Evolutionary conservation across 106 monocot species (phyloP), one percentile per base, ranked within the genome.

Genomic region (Phalaenopsis aphrodite): DNA sequence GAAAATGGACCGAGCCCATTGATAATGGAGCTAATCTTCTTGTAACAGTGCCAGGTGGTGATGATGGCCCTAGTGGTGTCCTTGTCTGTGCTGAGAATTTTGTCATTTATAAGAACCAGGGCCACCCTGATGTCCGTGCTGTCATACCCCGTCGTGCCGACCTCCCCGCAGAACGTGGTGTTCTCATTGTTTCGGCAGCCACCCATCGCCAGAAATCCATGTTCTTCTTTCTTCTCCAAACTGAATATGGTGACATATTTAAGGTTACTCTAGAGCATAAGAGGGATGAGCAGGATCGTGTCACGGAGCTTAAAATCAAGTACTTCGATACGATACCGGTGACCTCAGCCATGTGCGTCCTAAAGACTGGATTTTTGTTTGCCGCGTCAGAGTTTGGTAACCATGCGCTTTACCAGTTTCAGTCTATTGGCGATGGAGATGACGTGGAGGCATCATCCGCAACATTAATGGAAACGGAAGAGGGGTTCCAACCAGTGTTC

Each of bases 81-180:
- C 90, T 98, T 57, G 94, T 98, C 42, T 98, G 98, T 78, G 94
- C 92, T 18, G 98, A 98, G 80, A 98, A 98, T 77, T 94, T 98
- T 42, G 92, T 98, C 61, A 94, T 98, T 37, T 98, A 92, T 74
- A 87, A 92, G 83, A 98, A 98, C 78, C 98, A 98, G 86, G 92
- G 92, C 18, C 98, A 98, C 72, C 90, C 92, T 0, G 98, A 98
- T 81, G 91, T 98, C 0, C 92, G 98, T 9, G 92, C 94, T 7
- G 92, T 98, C 30, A 92, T 98, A 30, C 96, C 96, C 18, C 87
- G 96, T 9, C 85, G 96, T 71, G 88, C 88, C 3, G 96, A 97
- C 72, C 85, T 97, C 5, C 96, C 94, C 7, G 92, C 93, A 2
- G 96, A 97, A 57, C 86, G 96, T 0, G 96, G 96, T 15, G 96